A percentile compares a stretch with the other conserved stretches of the same genome.
phyloP scores from a whole-genome alignment of 148 eudicot genomes.

The Diospyros lotus region DNA sequence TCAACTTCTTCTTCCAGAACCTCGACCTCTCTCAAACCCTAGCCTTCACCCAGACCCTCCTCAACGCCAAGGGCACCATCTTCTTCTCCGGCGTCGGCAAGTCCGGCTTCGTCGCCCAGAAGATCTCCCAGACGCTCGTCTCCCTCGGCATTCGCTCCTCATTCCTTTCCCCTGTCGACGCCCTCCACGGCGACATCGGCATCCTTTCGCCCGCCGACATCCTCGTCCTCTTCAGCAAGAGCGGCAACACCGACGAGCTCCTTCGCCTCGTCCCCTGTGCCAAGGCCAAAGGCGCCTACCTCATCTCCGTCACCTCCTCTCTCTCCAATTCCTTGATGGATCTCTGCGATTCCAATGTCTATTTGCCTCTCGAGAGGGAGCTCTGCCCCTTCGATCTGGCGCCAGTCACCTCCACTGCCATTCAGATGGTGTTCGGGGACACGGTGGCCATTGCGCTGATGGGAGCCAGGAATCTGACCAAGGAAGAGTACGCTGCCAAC shows the following conservation, averaged over 20 bases:
- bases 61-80: conserved; percentile 62
- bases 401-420: conserved; percentile 94
- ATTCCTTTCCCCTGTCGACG: conserved; percentile 78
- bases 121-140: conserved; percentile 84
- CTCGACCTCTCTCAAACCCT: conserved; percentile 68
- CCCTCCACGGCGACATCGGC: conserved; percentile 96
- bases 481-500: conserved; percentile 80
- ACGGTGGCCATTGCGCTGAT: conserved; percentile 92
- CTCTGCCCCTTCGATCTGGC: conserved; percentile 94
- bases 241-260: conserved; percentile 81
- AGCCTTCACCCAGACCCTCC: conserved; percentile 65
- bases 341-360: conserved; percentile 68
- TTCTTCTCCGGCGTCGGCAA: conserved; percentile 92
- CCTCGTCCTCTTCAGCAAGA: conserved; percentile 71
- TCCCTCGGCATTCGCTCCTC: conserved; percentile 71
- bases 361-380: conserved; percentile 89
- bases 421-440: conserved; percentile 98
- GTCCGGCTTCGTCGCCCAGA: conserved; percentile 89
- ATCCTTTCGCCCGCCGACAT: conserved; percentile 40
- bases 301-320: conserved; percentile 67
- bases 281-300: conserved; percentile 68
- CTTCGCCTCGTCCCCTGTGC: conserved; percentile 73
- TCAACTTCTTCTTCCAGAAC: conserved; percentile 76
- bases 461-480: conserved; percentile 75
- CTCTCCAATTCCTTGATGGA: conserved; percentile 47